phyloP scores from a whole-genome alignment of 2,329 filamentous ascomycete species.

The Fusarium guadeloupense region DNA sequence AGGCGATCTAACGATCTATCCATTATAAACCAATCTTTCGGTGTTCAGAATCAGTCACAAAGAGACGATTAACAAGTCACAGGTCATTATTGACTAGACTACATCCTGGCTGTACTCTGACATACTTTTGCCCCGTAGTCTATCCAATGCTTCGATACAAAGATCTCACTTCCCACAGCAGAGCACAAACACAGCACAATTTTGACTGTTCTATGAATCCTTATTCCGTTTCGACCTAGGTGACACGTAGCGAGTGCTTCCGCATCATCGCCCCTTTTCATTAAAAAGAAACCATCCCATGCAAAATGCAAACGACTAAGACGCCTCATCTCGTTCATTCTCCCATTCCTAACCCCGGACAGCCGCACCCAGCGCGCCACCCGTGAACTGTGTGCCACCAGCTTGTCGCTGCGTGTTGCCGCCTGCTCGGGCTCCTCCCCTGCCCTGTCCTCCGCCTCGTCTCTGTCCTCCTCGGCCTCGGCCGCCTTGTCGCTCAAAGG shows the following conservation, averaged over 20 bases:
- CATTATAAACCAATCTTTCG: too few species aligned
- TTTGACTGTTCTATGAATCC: constrained; percentile 45
- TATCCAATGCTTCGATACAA: background rate
- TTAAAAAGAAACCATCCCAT: constrained; percentile 50
- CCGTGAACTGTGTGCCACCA: constrained; percentile 82
- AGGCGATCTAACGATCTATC: too few species aligned
- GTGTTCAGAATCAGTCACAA: background rate
- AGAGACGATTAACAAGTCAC: background rate
- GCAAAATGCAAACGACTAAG: constrained; percentile 48
- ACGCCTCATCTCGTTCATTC: constrained; percentile 47
- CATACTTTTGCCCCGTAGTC: constrained; percentile 2
- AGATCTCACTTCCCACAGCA: constrained; percentile 24
- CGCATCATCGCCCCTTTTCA: constrained; percentile 48
- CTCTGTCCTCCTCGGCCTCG: constrained; percentile 73
- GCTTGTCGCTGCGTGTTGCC: constrained; percentile 72
- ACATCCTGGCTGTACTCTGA: constrained; percentile 5
- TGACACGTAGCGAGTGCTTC: constrained; percentile 48
- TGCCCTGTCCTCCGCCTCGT: constrained; percentile 69
- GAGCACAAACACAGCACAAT: constrained; percentile 29
- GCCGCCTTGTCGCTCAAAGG: constrained; percentile 91
- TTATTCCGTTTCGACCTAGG: constrained; percentile 47
- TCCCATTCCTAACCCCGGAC: constrained; percentile 62
- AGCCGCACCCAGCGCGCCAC: constrained; percentile 77
- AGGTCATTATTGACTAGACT: constrained; percentile 12
- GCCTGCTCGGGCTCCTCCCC: constrained; percentile 67